Percentiles rank a stretch among this genome's conserved stretches.
Evolutionary conservation across 495 filamentous ascomycete genomes (phyloP).

Genomic region (Mytilinidion resinicola): DNA sequence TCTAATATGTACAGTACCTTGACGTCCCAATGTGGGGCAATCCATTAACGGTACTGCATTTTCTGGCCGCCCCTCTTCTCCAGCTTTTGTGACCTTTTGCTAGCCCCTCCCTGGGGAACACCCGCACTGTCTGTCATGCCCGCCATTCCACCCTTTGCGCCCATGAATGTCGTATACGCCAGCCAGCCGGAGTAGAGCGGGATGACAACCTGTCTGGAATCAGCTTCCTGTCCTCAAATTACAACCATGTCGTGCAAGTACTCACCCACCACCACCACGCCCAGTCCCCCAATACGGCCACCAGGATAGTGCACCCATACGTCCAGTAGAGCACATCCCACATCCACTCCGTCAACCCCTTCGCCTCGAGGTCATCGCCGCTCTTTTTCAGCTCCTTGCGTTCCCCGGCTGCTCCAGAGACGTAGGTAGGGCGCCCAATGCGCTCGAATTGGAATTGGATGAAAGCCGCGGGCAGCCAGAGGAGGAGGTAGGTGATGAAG

Average conservation of each 20-base stretch:
- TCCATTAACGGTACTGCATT: conserved; percentile 34
- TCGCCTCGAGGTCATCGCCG: conserved; percentile 83
- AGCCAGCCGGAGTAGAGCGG: conserved; percentile 34
- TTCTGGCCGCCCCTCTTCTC: conserved; percentile 39
- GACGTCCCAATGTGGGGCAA: no score
- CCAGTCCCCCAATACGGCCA: conserved; percentile 33
- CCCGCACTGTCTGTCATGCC: conserved; percentile 25
- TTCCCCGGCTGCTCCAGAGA: conserved; percentile 38
- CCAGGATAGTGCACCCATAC: conserved; percentile 44
- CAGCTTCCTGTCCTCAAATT: neutral
- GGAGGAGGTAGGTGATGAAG: conserved; percentile 60
- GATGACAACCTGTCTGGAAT: conserved; percentile 19
- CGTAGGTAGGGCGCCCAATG: conserved; percentile 69
- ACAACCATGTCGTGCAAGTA: neutral
- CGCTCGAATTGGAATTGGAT: conserved; percentile 81
- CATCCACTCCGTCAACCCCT: conserved; percentile 93
- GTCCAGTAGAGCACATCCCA: conserved; percentile 93
- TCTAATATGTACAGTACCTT: no score
- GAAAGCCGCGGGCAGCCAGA: conserved; percentile 65
- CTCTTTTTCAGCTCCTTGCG: conserved; percentile 53
- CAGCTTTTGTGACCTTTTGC: conserved; percentile 38
- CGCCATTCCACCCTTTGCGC: conserved; percentile 26
- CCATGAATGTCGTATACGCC: conserved; percentile 33
- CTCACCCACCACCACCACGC: conserved; percentile 36
- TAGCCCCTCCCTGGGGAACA: conserved; percentile 17